Base-by-base conservation (phyloP, 495 filamentous ascomycete genomes). In the Aspergillus campestris region DNA sequence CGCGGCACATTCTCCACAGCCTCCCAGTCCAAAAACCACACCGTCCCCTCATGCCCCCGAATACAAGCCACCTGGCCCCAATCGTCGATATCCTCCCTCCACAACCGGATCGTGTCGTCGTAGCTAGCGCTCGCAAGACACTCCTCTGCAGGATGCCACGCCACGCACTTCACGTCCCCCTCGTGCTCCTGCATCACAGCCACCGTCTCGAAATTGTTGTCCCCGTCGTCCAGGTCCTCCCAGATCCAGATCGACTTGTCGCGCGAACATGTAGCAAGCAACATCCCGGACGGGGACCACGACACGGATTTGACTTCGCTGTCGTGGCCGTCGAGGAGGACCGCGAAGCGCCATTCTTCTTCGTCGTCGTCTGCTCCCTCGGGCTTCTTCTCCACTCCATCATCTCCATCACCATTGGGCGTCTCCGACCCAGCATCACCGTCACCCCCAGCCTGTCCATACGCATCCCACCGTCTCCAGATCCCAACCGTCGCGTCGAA, bases 211-310 rank as follows among this genome's bases (percentile, higher is more conserved):
- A 86, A 96, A 49, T 95, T 90, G 57, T 95, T 91, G 27, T 91
- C 89, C 6, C 80, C 86, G 31, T 81, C 81, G 13, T 69, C 63
- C 3, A 97, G 74, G 58, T 95, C 90, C 63, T 98, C 92, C 92
- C 92, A 98, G 40, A 98, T 84, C 92, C 92, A 98, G n/a, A 98
- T 86, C 15, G 79, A 83, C 68, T 96, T 96, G 62, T 98, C 92
- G 8, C 92, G 74, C 15, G 79, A 82, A 58, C 89, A 97, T 0
- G 90, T 95, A 6, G 92, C 92, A 4, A 98, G 77, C 45, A 84
- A 78, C 61, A 84, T 81, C 0, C 89, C 88, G 0, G 80, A 82
- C 0, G 88, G 77, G 3, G 80, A 84, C 78, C 87, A 98, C 10
- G 84, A 77, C 3, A 95, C 78, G 24, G 73, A 77, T 59, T 98